Base-by-base conservation (phyloP, 257 asterid genomes). In the Scutellaria galericulata region DNA sequence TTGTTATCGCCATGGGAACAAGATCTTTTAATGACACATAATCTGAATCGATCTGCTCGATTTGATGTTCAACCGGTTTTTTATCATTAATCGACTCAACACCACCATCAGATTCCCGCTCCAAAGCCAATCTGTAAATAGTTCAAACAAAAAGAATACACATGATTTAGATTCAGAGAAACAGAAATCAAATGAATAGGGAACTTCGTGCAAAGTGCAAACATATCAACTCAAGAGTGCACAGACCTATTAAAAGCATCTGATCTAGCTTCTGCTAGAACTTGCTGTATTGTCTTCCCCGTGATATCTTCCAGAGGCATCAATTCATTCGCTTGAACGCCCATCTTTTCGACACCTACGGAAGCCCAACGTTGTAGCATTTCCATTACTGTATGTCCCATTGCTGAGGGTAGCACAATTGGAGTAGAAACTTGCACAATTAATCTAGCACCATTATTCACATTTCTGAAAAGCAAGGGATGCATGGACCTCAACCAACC, bases 251-350 rank as follows among this genome's bases (percentile, higher is more conserved):
- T 68, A 55, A 68, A 72, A 59, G 69, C 59, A 58, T 78, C 69
- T 45, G 75, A 61, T 78, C 62, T 52, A 41, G 79, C 82, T 81
- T 88, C 90, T 50, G 70, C 64, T 69, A 78, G 59, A 54, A 86
- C 83, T 81, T 91, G 85, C 68, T 68, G 87, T 41, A 91, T 78
- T 51, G 85, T 89, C 82, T 86, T 91, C 81, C 93, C 90, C 0
- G 93, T 89, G 75, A 89, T 78, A 68, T 91, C 94, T 75, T 85
- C 96, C 82, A 91, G 78, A 81, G 90, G 91, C 91, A 91, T 83
- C 84, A 88, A 72, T 39, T 81, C 82, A 45, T 82, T 83, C 59
- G 79, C 83, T 78, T 84, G 90, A 66, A 57, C 40, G 75, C 78
- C 81, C 93, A 91, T 84, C 74, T 79, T 84, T 66, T 86, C 86